These are phyloP conservation scores for Lathyrus aphaca DNA, from an alignment of 306 rosid genomes.

Conservation along the genomic window DNA sequence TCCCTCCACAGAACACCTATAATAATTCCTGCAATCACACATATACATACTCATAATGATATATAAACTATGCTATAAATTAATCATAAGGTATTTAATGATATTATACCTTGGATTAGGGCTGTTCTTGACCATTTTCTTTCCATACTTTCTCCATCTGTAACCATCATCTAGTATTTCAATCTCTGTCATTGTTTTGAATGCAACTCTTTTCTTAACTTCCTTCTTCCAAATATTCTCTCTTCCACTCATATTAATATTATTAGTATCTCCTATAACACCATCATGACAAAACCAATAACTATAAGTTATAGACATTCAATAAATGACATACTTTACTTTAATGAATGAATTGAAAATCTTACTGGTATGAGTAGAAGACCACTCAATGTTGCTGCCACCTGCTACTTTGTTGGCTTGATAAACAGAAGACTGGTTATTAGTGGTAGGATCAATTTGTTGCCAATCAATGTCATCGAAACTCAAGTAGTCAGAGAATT, in stretches of 20 bases:
- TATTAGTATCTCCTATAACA: slow-evolving; percentile 13
- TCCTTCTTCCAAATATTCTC: slow-evolving; percentile 38
- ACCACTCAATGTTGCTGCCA: slow-evolving; percentile 45
- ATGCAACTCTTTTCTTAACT: slow-evolving; percentile 62
- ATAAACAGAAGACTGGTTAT: slow-evolving; percentile 28
- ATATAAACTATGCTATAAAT: not conserved
- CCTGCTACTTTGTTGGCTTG: slow-evolving; percentile 37
- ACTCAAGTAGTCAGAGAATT: slow-evolving; percentile 56
- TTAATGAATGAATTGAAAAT: not conserved
- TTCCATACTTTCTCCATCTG: slow-evolving; percentile 97
- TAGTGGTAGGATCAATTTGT: slow-evolving; percentile 16
- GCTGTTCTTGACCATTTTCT: slow-evolving; percentile 89
- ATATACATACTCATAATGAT: not conserved
- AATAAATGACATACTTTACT: not conserved
- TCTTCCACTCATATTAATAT: slow-evolving; percentile 29
- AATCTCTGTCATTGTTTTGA: slow-evolving; percentile 74
- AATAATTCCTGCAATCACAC: slow-evolving; percentile 72
- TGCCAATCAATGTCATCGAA: slow-evolving; percentile 47
- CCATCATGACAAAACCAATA: not conserved
- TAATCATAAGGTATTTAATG: not conserved
- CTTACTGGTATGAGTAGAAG: slow-evolving; percentile 51
- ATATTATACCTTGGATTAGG: slow-evolving; percentile 75
- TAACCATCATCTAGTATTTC: slow-evolving; percentile 87
- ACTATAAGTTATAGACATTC: not conserved
- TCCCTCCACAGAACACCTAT: slow-evolving; percentile 80